Percentiles rank a stretch among this genome's conserved stretches.
These are phyloP conservation scores for Xylaria polymorpha DNA, from an alignment of 2,329 filamentous ascomycete genomes.

Conservation along the genomic window DNA sequence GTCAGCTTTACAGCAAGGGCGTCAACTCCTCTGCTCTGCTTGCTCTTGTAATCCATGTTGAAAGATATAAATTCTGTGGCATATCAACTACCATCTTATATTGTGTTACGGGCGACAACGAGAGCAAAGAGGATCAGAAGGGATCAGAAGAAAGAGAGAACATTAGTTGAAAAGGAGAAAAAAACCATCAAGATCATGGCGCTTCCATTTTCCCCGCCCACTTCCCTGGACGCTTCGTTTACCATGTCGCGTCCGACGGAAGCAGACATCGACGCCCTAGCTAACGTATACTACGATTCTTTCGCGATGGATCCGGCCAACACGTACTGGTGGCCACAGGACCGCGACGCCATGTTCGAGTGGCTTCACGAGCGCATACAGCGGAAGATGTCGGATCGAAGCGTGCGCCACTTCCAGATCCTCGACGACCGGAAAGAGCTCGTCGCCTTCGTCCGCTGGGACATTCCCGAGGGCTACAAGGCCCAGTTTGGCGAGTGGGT, in stretches of 20 bases:
- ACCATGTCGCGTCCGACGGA: slow-evolving; percentile 44
- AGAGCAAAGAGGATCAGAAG: neutral
- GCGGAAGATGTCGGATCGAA: slow-evolving; percentile 46
- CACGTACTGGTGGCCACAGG: slow-evolving; percentile 49
- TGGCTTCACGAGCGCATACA: slow-evolving; percentile 50
- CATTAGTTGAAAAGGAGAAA: neutral
- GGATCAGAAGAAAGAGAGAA: neutral
- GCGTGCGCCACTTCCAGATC: slow-evolving; percentile 51
- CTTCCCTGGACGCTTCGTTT: slow-evolving; percentile 43
- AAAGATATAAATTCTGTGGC: neutral
- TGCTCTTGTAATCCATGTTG: neutral
- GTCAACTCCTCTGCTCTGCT: neutral
- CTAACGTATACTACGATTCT: slow-evolving; percentile 46
- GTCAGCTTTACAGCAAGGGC: slow-evolving; percentile 1
- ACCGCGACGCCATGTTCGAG: slow-evolving; percentile 40
- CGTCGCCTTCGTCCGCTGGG: slow-evolving; percentile 52
- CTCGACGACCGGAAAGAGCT: slow-evolving; percentile 43
- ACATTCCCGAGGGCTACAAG: slow-evolving; percentile 49
- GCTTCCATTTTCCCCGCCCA: slow-evolving; percentile 45
- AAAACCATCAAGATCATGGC: slow-evolving; percentile 37
- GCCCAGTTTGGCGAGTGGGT: slow-evolving; percentile 41
- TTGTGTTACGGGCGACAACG: no score
- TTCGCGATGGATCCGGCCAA: slow-evolving; percentile 44
- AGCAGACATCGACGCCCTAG: slow-evolving; percentile 48
- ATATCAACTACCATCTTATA: neutral